Evolutionary conservation across 208 protist genomes (phyloP).

Genomic region (Trichomonas gallinae): DNA sequence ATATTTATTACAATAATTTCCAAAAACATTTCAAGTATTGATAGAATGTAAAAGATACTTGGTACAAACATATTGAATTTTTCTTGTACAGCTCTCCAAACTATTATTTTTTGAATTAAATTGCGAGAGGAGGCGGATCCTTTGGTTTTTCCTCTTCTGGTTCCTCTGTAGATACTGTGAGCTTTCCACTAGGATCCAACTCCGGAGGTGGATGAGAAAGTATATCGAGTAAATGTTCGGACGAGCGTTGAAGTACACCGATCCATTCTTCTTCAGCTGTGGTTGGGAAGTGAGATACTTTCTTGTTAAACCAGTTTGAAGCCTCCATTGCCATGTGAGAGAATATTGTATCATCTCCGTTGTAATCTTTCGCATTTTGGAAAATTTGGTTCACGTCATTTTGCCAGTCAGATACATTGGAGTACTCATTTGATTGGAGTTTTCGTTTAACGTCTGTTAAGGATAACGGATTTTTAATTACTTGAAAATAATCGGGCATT

Average conservation of each 20-base stretch:
- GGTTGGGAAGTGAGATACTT: not conserved
- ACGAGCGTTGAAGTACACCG: not conserved
- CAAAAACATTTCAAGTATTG: too few species aligned
- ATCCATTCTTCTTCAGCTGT: conserved; percentile 9
- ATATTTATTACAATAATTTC: too few species aligned
- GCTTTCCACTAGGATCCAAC: not conserved
- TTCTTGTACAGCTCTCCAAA: too few species aligned
- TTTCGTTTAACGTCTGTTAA: not conserved
- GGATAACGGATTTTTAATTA: not conserved
- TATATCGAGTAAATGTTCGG: not conserved
- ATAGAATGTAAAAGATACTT: too few species aligned
- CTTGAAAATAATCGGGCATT: not conserved
- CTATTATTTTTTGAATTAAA: too few species aligned
- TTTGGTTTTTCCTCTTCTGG: not conserved
- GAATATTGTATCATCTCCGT: not conserved
- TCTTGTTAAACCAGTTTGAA: not conserved
- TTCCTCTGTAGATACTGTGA: not conserved
- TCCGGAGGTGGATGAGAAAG: not conserved
- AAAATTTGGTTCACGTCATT: not conserved
- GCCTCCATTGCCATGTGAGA: not conserved
- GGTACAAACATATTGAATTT: too few species aligned
- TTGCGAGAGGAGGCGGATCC: not conserved
- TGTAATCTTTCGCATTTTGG: not conserved
- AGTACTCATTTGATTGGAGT: not conserved
- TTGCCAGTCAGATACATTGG: not conserved